Percentiles rank a stretch among this genome's conserved stretches.
Conservation (phyloP, 345 rosid species). For the Hibiscus trionum region DNA sequence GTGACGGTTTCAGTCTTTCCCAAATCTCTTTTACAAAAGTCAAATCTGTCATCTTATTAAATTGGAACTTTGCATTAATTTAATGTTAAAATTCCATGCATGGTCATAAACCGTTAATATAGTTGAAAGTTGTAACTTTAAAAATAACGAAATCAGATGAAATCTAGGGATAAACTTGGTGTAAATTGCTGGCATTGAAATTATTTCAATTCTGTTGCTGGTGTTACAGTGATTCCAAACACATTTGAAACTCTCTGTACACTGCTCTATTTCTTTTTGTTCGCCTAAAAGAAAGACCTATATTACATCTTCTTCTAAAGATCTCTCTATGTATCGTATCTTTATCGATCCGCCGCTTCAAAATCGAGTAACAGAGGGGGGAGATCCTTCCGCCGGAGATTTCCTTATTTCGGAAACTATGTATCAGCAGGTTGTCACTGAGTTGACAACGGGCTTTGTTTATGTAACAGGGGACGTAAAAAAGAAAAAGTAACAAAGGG, state of each 20-base stretch:
- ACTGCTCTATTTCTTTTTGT: not conserved
- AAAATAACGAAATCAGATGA: not conserved
- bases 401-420: conserved; percentile 16
- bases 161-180: not conserved
- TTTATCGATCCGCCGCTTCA: conserved; percentile 17
- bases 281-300: conserved; percentile 18
- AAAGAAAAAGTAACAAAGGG: not conserved
- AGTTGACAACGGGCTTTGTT: no score
- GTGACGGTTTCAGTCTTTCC: no score
- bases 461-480: conserved; percentile 1
- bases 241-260: conserved; percentile 9
- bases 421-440: conserved; percentile 12
- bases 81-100: not conserved
- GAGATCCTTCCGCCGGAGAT: conserved; percentile 3
- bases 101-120: no score
- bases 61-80: not conserved
- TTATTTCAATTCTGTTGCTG: conserved; percentile 10
- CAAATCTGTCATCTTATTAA: no score
- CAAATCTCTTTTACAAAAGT: no score
- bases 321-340: conserved; percentile 16
- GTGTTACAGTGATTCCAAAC: conserved; percentile 19
- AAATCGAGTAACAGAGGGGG: not conserved
- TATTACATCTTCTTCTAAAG: conserved; percentile 15
- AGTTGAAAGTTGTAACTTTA: no score
- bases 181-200: conserved; percentile 1